Base-by-base conservation (phyloP, 495 filamentous ascomycete genomes). In the Pyrenopolyporus hunteri region DNA sequence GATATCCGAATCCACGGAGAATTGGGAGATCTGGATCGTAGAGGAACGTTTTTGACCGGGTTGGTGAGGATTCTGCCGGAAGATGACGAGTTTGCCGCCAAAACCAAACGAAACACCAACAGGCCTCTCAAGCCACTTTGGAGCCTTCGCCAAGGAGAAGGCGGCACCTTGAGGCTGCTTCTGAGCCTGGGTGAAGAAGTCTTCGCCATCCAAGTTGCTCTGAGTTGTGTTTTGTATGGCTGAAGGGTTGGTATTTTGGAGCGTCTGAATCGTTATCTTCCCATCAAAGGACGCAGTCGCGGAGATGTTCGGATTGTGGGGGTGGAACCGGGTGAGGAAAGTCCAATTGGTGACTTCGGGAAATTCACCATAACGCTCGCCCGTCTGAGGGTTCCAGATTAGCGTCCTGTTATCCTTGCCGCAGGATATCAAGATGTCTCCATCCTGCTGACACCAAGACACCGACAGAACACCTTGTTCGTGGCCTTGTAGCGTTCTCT, bases 301-400 rank as follows among this genome's bases (percentile, higher is more conserved):
- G 20, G 93, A 87, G 54, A 97, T 82, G 64, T 84, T 88, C 4
- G 94, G 95, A 73, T 98, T 95, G 64, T 89, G 84, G 14, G 95
- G 94, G 73, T 97, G 92, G 85, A 93, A 99, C 63, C 87, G 85
- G 4, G 94, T 97, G 73, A 92, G 86, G 80, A 98, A 99, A 1
- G 92, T 96, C 94, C 95, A 98, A 73, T 98, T 98, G 31, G 93
- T 96, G 51, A 96, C 95, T 62, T 97, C 89, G 9, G 93, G 91
- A 73, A 97, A 96, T 75, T 98, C 93, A 54, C 95, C 94, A 40
- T 91, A 89, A 4, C 81, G 77, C 68, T 91, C 85, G 39, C 93
- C 93, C 4, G 87, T 95, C 64, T 94, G 90, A 1, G 95, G 90
- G 74, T 97, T 97, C 94, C 95, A 99, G 57, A 93, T 89, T 49